phyloP scores from a whole-genome alignment of 2,329 filamentous ascomycete genomes.

The Macrophomina pseudophaseolina region DNA sequence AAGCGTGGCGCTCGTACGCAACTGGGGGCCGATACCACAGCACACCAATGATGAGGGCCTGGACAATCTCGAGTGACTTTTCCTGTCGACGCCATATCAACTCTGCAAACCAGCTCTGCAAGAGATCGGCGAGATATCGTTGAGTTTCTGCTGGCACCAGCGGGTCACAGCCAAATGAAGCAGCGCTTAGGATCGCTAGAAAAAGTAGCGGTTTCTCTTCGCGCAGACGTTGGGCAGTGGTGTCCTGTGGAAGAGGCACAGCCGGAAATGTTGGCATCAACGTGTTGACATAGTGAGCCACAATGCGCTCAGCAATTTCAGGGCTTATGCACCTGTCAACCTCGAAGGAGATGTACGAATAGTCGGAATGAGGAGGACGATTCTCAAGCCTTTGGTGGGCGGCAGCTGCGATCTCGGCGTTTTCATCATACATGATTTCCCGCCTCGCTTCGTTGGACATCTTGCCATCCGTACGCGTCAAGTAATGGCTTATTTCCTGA shows the following conservation, averaged over 20 bases:
- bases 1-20: slow-evolving; percentile 83
- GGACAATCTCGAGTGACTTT: slow-evolving; percentile 82
- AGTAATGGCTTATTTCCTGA: no score
- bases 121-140: slow-evolving; percentile 67
- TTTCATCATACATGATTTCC: slow-evolving; percentile 30
- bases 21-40: slow-evolving; percentile 87
- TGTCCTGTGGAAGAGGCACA: slow-evolving; percentile 61
- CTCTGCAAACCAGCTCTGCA: slow-evolving; percentile 76
- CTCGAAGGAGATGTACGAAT: slow-evolving; percentile 43
- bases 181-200: slow-evolving; percentile 61
- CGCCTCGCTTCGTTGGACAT: slow-evolving; percentile 33
- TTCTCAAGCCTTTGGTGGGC: slow-evolving; percentile 21
- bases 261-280: slow-evolving; percentile 63
- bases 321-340: slow-evolving; percentile 57
- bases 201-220: slow-evolving; percentile 65
- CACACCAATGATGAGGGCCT: slow-evolving; percentile 75
- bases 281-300: slow-evolving; percentile 60
- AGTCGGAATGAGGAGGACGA: slow-evolving; percentile 36
- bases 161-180: slow-evolving; percentile 52
- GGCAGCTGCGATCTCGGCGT: slow-evolving; percentile 19
- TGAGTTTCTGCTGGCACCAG: slow-evolving; percentile 61
- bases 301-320: slow-evolving; percentile 60
- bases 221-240: slow-evolving; percentile 60
- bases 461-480: background rate
- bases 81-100: slow-evolving; percentile 75